These are phyloP conservation scores for Aspergillus kassunensis DNA, from an alignment of 495 filamentous ascomycete species.

Conservation along the genomic window DNA sequence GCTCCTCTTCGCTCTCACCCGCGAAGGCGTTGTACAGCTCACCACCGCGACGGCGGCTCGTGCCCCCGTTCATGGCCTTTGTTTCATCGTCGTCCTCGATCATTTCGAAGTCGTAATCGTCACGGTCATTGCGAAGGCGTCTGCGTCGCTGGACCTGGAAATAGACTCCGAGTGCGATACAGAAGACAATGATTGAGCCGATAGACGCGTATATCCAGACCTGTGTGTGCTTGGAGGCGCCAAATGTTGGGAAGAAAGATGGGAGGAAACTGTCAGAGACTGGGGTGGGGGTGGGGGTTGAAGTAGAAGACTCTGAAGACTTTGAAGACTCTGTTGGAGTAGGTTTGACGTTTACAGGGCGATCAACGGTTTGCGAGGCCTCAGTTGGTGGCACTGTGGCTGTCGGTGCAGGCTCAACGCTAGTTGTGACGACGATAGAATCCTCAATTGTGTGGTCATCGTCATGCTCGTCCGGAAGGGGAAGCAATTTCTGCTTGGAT, in stretches of 20 bases:
- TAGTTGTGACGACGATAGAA: conserved; percentile 50
- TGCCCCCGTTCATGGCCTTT: conserved; percentile 44
- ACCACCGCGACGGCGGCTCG: conserved; percentile 59
- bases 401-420: conserved; percentile 41
- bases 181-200: conserved; percentile 80
- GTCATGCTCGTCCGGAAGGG: conserved; percentile 79
- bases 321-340: conserved; percentile 34
- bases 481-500: conserved; percentile 63
- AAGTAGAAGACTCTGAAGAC: conserved; percentile 26
- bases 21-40: conserved; percentile 95
- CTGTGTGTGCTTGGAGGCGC: conserved; percentile 82
- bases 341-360: conserved; percentile 66
- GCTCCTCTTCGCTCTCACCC: conserved; percentile 68
- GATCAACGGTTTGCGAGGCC: conserved; percentile 70
- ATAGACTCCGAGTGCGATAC: conserved; percentile 72
- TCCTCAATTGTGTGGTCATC: conserved; percentile 71
- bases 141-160: conserved; percentile 73
- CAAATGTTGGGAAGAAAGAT: conserved; percentile 93
- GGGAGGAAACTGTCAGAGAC: conserved; percentile 63
- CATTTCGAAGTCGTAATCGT: conserved; percentile 93
- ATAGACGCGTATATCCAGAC: conserved; percentile 92
- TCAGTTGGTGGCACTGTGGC: conserved; percentile 40
- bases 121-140: conserved; percentile 69
- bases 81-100: conserved; percentile 78
- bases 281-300: conserved; percentile 44